phyloP scores from a whole-genome alignment of 805 yeast genomes.

The Wickerhamiella cacticola region DNA sequence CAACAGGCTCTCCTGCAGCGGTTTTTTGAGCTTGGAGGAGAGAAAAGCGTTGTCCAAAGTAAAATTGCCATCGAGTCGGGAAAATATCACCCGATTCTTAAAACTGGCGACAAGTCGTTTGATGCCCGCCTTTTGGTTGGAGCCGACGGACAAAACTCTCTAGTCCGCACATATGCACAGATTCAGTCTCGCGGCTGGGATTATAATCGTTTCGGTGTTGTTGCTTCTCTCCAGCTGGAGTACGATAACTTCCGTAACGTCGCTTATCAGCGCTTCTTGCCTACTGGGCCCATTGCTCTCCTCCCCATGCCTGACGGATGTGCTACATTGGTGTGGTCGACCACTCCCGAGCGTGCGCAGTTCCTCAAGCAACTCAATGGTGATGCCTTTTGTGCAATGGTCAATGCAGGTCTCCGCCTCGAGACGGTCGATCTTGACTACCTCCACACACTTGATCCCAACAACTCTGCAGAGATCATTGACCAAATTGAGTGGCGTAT shows the following conservation, averaged over 20 bases:
- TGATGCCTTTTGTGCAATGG: conserved; percentile 50
- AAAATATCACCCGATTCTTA: background rate
- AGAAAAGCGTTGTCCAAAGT: background rate
- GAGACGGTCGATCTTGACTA: conserved; percentile 65
- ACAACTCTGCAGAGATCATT: conserved; percentile 35
- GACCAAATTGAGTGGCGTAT: conserved; percentile 69
- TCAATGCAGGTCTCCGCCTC: conserved; percentile 80
- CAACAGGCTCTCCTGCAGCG: conserved; percentile 59
- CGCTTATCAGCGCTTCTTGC: conserved; percentile 91
- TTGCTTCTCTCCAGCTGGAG: conserved; percentile 69
- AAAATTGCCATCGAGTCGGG: background rate
- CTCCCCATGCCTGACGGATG: conserved; percentile 76
- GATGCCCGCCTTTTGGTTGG: conserved; percentile 75
- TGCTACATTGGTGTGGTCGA: conserved; percentile 92
- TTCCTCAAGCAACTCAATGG: conserved; percentile 47
- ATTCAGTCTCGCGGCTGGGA: conserved; percentile 89
- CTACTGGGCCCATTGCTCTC: conserved; percentile 78
- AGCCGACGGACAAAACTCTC: conserved; percentile 92
- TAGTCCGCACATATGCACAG: conserved; percentile 69
- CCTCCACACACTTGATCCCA: conserved; percentile 37
- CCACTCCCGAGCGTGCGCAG: conserved; percentile 61
- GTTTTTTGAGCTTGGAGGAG: conserved; percentile 34
- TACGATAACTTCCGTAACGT: conserved; percentile 55
- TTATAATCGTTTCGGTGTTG: conserved; percentile 82
- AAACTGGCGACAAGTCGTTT: conserved; percentile 29